phyloP scores from a whole-genome alignment of 306 rosid genomes.

The Lagenaria siceraria region DNA sequence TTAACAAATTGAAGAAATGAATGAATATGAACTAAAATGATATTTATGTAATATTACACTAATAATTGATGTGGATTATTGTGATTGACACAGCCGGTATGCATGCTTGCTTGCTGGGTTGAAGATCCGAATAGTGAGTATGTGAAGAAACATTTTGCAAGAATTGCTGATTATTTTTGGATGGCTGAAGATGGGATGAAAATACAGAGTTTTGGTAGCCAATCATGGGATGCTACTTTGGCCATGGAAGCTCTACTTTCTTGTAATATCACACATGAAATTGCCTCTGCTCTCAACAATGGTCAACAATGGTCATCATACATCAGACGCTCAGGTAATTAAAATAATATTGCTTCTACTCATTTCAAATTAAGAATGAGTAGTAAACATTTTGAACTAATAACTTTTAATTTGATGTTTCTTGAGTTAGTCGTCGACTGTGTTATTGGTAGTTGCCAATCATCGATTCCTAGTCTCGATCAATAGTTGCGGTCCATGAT shows the following conservation, averaged over 20 bases:
- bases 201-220: conserved; percentile 23
- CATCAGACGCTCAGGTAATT: conserved; percentile 21
- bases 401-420: too few species aligned
- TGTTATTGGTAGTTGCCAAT: too few species aligned
- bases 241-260: conserved; percentile 20
- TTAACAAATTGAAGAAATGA: too few species aligned
- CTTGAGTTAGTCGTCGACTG: too few species aligned
- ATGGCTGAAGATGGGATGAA: conserved; percentile 32
- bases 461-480: too few species aligned
- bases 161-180: conserved; percentile 24
- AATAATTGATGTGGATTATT: too few species aligned
- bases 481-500: too few species aligned
- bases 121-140: conserved; percentile 23
- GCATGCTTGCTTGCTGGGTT: conserved; percentile 36
- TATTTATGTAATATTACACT: too few species aligned
- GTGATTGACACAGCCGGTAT: neutral
- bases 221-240: conserved; percentile 18
- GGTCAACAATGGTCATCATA: conserved; percentile 12
- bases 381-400: too few species aligned
- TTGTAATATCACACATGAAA: conserved; percentile 12
- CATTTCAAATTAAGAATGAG: too few species aligned
- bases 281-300: conserved; percentile 5
- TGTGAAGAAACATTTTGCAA: conserved; percentile 26
- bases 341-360: too few species aligned
- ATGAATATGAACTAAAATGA: too few species aligned